These are phyloP conservation scores for Penicillium canariense DNA, from an alignment of 495 filamentous ascomycete genomes.

Conservation along the genomic window DNA sequence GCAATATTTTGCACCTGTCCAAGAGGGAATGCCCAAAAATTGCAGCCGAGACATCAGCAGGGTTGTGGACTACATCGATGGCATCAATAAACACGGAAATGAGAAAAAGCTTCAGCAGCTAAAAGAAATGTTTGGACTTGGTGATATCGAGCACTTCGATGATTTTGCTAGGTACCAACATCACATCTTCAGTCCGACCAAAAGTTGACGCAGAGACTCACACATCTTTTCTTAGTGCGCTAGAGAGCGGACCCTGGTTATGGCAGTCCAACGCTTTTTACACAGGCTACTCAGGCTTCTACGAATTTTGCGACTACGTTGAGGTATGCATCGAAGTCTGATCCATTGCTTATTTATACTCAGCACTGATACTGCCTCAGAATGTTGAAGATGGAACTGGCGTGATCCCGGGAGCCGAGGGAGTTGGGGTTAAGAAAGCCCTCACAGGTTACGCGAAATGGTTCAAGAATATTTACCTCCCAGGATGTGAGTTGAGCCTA, in stretches of 20 bases:
- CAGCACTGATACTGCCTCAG: conserved; percentile 9
- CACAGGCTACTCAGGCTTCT: conserved; percentile 51
- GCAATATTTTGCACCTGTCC: conserved; percentile 64
- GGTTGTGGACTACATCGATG: conserved; percentile 58
- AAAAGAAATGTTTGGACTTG: conserved; percentile 58
- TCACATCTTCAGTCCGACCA: background rate
- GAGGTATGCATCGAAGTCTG: conserved; percentile 29
- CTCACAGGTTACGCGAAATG: conserved; percentile 54
- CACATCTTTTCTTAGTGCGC: conserved; percentile 33
- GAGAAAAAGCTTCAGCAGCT: conserved; percentile 44
- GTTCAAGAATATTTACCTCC: conserved; percentile 46
- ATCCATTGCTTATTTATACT: background rate
- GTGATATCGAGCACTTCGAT: conserved; percentile 50
- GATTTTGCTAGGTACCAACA: conserved; percentile 53
- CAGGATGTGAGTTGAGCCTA: conserved; percentile 42
- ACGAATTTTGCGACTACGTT: conserved; percentile 52
- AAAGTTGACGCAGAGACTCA: conserved; percentile 10
- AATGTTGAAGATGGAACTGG: conserved; percentile 32
- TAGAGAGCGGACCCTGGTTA: conserved; percentile 55
- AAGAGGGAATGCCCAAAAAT: conserved; percentile 61
- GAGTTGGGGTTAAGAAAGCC: conserved; percentile 55
- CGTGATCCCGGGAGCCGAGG: conserved; percentile 35
- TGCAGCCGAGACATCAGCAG: conserved; percentile 56
- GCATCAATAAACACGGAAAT: conserved; percentile 40
- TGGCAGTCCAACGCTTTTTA: conserved; percentile 56